Conservation (phyloP, 73 alveolate species). For the Diophrys sp. region DNA sequence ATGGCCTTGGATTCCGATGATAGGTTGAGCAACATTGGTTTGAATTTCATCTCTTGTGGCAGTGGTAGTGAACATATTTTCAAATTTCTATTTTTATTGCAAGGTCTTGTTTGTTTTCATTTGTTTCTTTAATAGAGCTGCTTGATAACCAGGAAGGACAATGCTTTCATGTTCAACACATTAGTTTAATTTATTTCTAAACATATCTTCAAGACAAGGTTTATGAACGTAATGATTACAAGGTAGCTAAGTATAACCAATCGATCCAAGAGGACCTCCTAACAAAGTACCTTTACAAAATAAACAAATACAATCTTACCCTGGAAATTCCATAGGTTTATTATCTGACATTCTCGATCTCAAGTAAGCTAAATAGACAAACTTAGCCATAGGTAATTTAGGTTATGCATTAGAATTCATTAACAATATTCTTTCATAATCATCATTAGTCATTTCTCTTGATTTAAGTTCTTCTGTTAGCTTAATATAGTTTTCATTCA, state of each 20-base stretch:
- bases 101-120: too few relatives aligned
- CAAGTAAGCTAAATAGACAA: background rate
- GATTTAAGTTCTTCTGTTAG: background rate
- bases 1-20: too few relatives aligned
- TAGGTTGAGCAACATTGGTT: too few relatives aligned
- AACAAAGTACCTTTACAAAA: background rate
- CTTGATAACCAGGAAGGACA: conserved; percentile 15
- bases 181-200: conserved; percentile 6
- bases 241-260: conserved; percentile 10
- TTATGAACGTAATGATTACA: conserved; percentile 24
- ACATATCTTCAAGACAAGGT: conserved; percentile 13
- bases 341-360: background rate
- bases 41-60: too few relatives aligned
- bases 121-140: conserved; percentile 11
- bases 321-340: background rate
- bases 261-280: conserved; percentile 10
- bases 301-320: background rate
- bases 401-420: conserved; percentile 2
- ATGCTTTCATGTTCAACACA: conserved; percentile 9
- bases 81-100: too few relatives aligned
- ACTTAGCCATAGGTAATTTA: conserved; percentile 8
- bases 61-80: too few relatives aligned
- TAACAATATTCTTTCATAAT: conserved; percentile 13
- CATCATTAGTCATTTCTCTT: conserved; percentile 10
- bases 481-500: background rate